phyloP scores from a whole-genome alignment of 768 basidiomycete species.

The Leucocoprinus sp. region DNA sequence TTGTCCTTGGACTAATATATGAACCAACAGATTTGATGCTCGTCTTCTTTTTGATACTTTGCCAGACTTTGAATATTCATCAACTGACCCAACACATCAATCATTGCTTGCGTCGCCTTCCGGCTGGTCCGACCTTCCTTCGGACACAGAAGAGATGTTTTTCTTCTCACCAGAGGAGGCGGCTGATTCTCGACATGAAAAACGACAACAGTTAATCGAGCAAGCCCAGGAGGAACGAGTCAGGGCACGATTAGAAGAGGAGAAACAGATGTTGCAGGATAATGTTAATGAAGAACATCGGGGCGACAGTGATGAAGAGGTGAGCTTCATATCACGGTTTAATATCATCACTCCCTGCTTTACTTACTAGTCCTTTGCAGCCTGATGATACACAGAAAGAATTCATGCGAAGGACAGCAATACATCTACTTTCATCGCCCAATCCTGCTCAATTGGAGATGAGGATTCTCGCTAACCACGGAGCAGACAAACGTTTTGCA shows the following conservation, averaged over 20 bases:
- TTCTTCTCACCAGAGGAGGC: constrained; percentile 63
- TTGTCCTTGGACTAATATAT: constrained; percentile 16
- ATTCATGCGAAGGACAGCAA: constrained; percentile 70
- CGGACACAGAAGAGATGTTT: constrained; percentile 81
- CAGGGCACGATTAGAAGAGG: constrained; percentile 41
- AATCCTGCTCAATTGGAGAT: constrained; percentile 81
- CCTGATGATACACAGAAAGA: constrained; percentile 51
- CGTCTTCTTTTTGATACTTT: constrained; percentile 62
- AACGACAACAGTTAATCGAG: constrained; percentile 57
- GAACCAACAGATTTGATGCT: constrained; percentile 60
- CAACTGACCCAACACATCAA: neutral
- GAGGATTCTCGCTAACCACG: constrained; percentile 83
- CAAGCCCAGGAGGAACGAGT: constrained; percentile 58
- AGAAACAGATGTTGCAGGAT: constrained; percentile 28
- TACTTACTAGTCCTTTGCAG: constrained; percentile 22
- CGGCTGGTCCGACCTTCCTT: constrained; percentile 82
- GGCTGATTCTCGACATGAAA: constrained; percentile 58
- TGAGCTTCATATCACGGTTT: constrained; percentile 16
- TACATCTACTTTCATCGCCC: constrained; percentile 58
- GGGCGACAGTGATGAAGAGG: constrained; percentile 70
- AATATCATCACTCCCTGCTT: neutral
- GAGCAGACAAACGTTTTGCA: constrained; percentile 67
- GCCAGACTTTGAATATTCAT: constrained; percentile 12
- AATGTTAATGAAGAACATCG: constrained; percentile 36
- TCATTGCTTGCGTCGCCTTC: constrained; percentile 34